phyloP scores from a whole-genome alignment of 108 stramenopile genomes.

The Cyclotella sp. region DNA sequence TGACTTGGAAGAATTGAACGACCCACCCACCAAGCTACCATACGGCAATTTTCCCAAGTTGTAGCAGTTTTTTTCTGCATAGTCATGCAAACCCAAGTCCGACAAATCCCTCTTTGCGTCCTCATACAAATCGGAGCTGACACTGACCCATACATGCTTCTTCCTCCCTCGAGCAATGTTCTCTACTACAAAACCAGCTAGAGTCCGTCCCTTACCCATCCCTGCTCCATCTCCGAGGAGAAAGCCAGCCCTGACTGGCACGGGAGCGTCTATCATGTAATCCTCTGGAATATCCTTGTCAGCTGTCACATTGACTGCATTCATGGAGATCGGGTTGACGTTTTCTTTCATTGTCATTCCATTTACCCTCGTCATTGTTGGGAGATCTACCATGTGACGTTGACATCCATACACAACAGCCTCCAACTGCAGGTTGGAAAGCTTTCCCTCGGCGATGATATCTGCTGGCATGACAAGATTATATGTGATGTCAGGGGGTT shows the following conservation, averaged over 20 bases:
- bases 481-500: slow-evolving; percentile 38
- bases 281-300: slow-evolving; percentile 4
- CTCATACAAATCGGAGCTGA: slow-evolving; percentile 53
- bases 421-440: slow-evolving; percentile 55
- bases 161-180: slow-evolving; percentile 53
- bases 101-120: slow-evolving; percentile 62
- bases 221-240: slow-evolving; percentile 87
- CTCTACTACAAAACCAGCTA: slow-evolving; percentile 64
- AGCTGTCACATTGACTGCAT: background rate
- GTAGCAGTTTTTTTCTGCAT: slow-evolving; percentile 46
- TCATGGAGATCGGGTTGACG: background rate
- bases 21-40: slow-evolving; percentile 26
- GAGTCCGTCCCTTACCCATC: slow-evolving; percentile 73
- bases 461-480: slow-evolving; percentile 42
- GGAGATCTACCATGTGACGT: slow-evolving; percentile 40
- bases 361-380: too few relatives aligned
- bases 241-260: slow-evolving; percentile 66
- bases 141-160: slow-evolving; percentile 59
- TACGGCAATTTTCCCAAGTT: slow-evolving; percentile 53
- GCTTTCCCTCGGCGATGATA: slow-evolving; percentile 47
- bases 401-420: slow-evolving; percentile 53
- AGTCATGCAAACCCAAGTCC: slow-evolving; percentile 41
- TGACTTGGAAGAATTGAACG: slow-evolving; percentile 17
- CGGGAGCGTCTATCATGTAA: slow-evolving; percentile 30
- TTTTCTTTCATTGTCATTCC: too few relatives aligned